Evolutionary conservation across 108 stramenopile genomes (phyloP).

Genomic region (Cafeteria roenbergensis): DNA sequence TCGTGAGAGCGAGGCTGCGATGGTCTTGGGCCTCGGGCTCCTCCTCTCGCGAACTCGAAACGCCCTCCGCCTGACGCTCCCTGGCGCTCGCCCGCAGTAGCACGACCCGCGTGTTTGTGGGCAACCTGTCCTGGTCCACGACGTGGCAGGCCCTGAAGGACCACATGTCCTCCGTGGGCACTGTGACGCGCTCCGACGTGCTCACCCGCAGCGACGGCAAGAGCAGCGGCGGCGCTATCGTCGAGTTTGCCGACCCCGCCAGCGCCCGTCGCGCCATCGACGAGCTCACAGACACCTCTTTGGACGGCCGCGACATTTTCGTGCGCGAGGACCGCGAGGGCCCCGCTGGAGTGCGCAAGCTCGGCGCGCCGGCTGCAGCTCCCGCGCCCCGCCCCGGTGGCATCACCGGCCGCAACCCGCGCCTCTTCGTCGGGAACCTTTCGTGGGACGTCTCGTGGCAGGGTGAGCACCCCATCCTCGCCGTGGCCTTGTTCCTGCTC

Average conservation of each 20-base stretch:
- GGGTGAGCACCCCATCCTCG: conserved; percentile 12
- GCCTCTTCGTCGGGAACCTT: conserved; percentile 33
- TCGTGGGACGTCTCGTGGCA: conserved; percentile 15
- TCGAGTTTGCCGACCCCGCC: conserved; percentile 20
- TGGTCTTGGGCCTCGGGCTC: no score
- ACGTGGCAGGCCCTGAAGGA: conserved; percentile 22
- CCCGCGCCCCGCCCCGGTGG: not conserved
- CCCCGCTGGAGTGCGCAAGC: not conserved
- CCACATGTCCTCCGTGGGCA: conserved; percentile 12
- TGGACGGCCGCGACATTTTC: conserved; percentile 26
- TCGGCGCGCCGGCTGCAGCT: not conserved
- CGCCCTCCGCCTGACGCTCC: no score
- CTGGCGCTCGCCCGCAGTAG: no score
- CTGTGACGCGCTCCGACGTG: conserved; percentile 24
- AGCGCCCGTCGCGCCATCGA: conserved; percentile 25
- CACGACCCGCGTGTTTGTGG: conserved; percentile 19
- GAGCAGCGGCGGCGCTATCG: conserved; percentile 32
- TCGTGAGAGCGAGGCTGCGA: no score
- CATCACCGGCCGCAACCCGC: conserved; percentile 30
- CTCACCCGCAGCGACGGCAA: conserved; percentile 23
- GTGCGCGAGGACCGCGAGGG: conserved; percentile 34
- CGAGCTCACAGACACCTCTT: conserved; percentile 25
- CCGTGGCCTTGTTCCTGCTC: no score
- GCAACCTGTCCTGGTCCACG: conserved; percentile 4
- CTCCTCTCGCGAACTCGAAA: no score